phyloP scores from a whole-genome alignment of 352 stramenopile species.

The Phytophthora pistaciae region DNA sequence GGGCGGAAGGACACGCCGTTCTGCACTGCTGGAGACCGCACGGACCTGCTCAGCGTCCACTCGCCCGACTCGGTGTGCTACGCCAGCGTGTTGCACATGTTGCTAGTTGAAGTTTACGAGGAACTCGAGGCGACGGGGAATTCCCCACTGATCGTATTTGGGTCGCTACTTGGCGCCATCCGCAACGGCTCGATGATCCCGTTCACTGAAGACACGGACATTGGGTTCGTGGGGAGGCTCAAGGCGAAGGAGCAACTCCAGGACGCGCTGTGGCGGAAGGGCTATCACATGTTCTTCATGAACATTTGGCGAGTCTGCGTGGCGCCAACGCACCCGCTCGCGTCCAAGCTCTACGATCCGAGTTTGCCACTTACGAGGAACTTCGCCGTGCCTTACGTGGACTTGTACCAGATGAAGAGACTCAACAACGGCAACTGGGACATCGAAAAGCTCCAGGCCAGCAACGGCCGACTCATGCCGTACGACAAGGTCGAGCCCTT shows the following conservation, averaged over 20 bases:
- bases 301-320: slow-evolving; percentile 52
- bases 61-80: slow-evolving; percentile 50
- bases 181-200: slow-evolving; percentile 57
- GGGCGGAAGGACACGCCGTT: slow-evolving; percentile 53
- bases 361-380: slow-evolving; percentile 10
- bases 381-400: slow-evolving; percentile 43
- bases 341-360: slow-evolving; percentile 41
- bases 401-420: slow-evolving; percentile 43
- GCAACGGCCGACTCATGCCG: slow-evolving; percentile 8
- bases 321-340: slow-evolving; percentile 50
- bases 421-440: slow-evolving; percentile 19
- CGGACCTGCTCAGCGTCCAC: slow-evolving; percentile 44
- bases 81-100: slow-evolving; percentile 59
- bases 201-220: slow-evolving; percentile 64
- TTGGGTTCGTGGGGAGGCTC: slow-evolving; percentile 41
- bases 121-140: slow-evolving; percentile 39
- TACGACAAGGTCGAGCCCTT: slow-evolving; percentile 35
- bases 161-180: slow-evolving; percentile 59
- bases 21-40: slow-evolving; percentile 51
- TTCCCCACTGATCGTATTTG: slow-evolving; percentile 46
- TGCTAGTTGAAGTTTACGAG: slow-evolving; percentile 63
- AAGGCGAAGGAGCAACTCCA: slow-evolving; percentile 15
- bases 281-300: slow-evolving; percentile 59
- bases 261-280: slow-evolving; percentile 37
- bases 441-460: slow-evolving; percentile 35